Base-by-base conservation (phyloP, 1,284 basidiomycete genomes). In the Chiua sp. region DNA sequence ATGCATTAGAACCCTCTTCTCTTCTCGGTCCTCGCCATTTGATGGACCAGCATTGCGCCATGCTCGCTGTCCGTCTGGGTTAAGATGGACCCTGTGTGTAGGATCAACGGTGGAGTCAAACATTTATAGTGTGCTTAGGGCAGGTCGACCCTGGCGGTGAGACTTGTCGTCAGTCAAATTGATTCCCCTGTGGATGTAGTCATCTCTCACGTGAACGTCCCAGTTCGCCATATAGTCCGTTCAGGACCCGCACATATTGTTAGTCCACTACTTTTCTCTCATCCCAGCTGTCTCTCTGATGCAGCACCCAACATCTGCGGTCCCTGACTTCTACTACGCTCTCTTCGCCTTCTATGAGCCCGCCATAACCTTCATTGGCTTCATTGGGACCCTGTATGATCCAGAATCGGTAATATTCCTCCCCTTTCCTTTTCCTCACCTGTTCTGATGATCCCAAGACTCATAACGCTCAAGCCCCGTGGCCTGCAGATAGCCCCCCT, bases 1-100 rank as follows among this genome's bases (percentile, higher is more conserved):
- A 70, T 80, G 89, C 88, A 91, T 91, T 91, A 89, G 85, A 85
- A 85, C 83, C 81, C 78, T 81, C 86, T 72, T 76, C 72, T 16
- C 61, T 47, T 91, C 85, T 91, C 73, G 88, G 86, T 88, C 86
- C 80, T 82, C 78, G 84, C 88, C 90, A 91, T 91, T 91, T 86
- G 80, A 86, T 77, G 74, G 75, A 75, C 66, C 80, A 80, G 79
- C 79, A 78, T 80, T 33, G 22, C 67, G 63, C 11, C 60, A 64
- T 66, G 63, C 66, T 65, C 68, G 78, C 77, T 77, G 79, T 76
- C 82, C 82, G 79, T 86, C 85, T 88, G 88, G 87, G 86, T 88
- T 80, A 79, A 75, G 78, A 81, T 77, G 78, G 83, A 86, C 83
- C 85, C 73, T 75, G 11, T 6, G 73, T 16, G 23, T 28, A 18